Evolutionary conservation across 805 yeast genomes (phyloP).

Genomic region (Pichia cephalocereana): DNA sequence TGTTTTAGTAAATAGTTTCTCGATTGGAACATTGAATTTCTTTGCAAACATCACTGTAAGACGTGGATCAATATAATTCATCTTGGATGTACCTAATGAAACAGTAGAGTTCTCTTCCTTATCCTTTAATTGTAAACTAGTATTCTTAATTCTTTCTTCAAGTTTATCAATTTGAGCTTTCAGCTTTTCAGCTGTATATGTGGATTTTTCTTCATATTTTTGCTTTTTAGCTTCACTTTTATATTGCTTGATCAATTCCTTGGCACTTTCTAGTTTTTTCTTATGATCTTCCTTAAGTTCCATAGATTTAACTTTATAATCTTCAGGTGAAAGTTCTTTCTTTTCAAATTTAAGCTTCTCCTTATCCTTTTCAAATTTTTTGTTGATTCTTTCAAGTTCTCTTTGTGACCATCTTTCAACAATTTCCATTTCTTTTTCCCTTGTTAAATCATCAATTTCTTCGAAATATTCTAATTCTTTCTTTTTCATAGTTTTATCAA

Average conservation of each 20-base stretch:
- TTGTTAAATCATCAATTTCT: constrained; percentile 57
- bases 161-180: constrained; percentile 61
- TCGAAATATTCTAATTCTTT: constrained; percentile 52
- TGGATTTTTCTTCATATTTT: constrained; percentile 45
- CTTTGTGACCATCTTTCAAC: constrained; percentile 52
- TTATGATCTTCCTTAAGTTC: constrained; percentile 49
- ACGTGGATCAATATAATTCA: constrained; percentile 93
- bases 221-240: constrained; percentile 51
- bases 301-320: constrained; percentile 39
- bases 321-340: constrained; percentile 42
- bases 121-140: constrained; percentile 71
- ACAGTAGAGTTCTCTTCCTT: constrained; percentile 93
- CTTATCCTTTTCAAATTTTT: constrained; percentile 66
- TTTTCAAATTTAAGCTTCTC: constrained; percentile 61
- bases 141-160: constrained; percentile 60
- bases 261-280: constrained; percentile 43
- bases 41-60: constrained; percentile 83
- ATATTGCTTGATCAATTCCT: constrained; percentile 42
- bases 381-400: constrained; percentile 54
- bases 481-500: constrained; percentile 45
- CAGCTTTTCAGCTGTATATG: constrained; percentile 57
- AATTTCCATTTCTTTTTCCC: constrained; percentile 53
- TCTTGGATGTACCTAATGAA: constrained; percentile 85
- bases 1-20: constrained; percentile 84
- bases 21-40: constrained; percentile 81